Percentiles rank a stretch among this genome's conserved stretches.
These are phyloP conservation scores for Solanum tarijense DNA, from an alignment of 257 asterid genomes.

Conservation along the genomic window DNA sequence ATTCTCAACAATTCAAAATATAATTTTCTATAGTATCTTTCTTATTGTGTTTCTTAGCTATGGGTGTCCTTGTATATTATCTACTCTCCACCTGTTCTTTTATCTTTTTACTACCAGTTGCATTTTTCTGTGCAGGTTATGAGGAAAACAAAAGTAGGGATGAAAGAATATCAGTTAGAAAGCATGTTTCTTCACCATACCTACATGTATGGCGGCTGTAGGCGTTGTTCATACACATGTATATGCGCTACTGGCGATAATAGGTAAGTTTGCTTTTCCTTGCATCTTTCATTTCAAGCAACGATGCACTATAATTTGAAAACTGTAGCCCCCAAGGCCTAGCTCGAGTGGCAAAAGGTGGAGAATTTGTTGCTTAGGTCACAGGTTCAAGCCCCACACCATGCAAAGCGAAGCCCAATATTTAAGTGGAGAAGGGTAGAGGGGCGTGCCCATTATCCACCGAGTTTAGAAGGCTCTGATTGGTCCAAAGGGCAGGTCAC, in stretches of 20 bases:
- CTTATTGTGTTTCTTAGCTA: not conserved
- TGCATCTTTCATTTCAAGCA: not conserved
- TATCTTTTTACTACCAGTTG: conserved; percentile 7
- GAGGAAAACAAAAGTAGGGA: conserved; percentile 67
- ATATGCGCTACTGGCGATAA: conserved; percentile 91
- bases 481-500: too few relatives aligned
- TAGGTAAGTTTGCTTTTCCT: conserved; percentile 31
- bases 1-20: not conserved
- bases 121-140: conserved; percentile 53
- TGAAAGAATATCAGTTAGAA: conserved; percentile 92
- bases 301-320: not conserved
- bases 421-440: too few relatives aligned
- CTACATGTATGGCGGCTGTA: conserved; percentile 96
- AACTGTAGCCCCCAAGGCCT: not conserved
- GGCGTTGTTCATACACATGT: conserved; percentile 98
- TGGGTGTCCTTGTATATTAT: not conserved
- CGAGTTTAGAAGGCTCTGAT: too few relatives aligned
- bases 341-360: too few relatives aligned
- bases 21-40: not conserved
- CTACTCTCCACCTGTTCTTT: not conserved
- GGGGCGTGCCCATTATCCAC: too few relatives aligned
- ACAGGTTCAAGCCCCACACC: too few relatives aligned
- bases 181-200: conserved; percentile 97
- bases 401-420: too few relatives aligned
- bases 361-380: too few relatives aligned